Conservation (phyloP, 805 yeast species). For the Metschnikowia hibisci region DNA sequence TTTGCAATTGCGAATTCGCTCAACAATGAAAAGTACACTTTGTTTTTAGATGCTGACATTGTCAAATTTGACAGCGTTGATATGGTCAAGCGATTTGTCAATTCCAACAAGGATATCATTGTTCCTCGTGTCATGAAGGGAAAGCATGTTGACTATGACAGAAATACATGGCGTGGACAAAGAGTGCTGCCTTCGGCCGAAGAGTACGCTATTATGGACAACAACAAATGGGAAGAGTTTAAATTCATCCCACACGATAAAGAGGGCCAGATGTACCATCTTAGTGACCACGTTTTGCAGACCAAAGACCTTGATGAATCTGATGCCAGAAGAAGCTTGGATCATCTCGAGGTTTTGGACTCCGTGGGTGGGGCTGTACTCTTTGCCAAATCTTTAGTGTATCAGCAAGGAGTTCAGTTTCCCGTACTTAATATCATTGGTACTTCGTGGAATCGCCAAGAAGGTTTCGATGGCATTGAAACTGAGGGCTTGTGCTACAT, state of each 20-base stretch:
- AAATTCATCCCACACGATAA: constrained; percentile 33
- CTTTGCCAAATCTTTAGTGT: constrained; percentile 40
- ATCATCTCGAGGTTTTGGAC: constrained; percentile 30
- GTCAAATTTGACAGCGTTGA: constrained; percentile 21
- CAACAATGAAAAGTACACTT: constrained; percentile 27
- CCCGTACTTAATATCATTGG: constrained; percentile 46
- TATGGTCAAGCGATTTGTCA: constrained; percentile 25
- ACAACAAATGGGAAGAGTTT: constrained; percentile 25
- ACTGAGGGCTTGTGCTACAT: constrained; percentile 51
- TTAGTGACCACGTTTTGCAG: constrained; percentile 18
- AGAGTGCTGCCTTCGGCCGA: constrained; percentile 28
- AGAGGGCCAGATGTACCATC: constrained; percentile 25
- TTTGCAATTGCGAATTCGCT: constrained; percentile 29
- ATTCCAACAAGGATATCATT: constrained; percentile 29
- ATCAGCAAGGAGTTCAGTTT: constrained; percentile 44
- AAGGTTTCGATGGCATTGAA: constrained; percentile 53
- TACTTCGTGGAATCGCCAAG: constrained; percentile 42
- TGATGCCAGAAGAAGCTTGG: constrained; percentile 6
- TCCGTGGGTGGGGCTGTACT: constrained; percentile 53
- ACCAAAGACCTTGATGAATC: constrained; percentile 8
- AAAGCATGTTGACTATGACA: constrained; percentile 32
- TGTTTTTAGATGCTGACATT: constrained; percentile 39
- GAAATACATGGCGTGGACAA: constrained; percentile 39
- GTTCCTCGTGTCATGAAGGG: constrained; percentile 34
- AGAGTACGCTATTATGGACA: constrained; percentile 13